These are phyloP conservation scores for Lipomyces yamadae DNA, from an alignment of 805 yeast genomes.

Conservation along the genomic window DNA sequence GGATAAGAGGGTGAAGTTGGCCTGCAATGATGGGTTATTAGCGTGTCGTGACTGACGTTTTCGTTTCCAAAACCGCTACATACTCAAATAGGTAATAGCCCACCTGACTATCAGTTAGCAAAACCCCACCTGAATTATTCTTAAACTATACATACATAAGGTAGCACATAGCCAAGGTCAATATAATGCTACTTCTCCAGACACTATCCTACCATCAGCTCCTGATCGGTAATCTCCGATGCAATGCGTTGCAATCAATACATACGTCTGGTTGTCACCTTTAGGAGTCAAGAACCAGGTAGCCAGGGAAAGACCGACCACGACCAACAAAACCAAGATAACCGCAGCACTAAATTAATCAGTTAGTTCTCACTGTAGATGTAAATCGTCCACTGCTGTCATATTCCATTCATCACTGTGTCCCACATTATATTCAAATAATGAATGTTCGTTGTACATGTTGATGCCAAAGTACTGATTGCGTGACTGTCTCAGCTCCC, in stretches of 20 bases:
- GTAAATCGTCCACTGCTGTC: background rate
- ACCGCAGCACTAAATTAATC: conserved; percentile 30
- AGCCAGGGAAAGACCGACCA: conserved; percentile 35
- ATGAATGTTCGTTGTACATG: background rate
- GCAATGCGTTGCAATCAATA: background rate
- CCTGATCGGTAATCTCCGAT: background rate
- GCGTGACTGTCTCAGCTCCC: background rate
- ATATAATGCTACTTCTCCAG: conserved; percentile 67
- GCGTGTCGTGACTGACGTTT: background rate
- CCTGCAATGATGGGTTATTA: conserved; percentile 40
- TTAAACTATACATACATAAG: conserved; percentile 52
- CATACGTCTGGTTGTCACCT: conserved; percentile 40
- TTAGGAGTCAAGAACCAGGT: conserved; percentile 40
- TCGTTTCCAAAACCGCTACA: conserved; percentile 10
- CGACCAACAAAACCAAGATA: conserved; percentile 37
- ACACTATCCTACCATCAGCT: conserved; percentile 25
- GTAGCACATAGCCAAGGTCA: conserved; percentile 71
- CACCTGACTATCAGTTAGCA: conserved; percentile 46
- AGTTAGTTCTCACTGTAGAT: background rate
- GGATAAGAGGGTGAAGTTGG: conserved; percentile 84
- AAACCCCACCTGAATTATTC: background rate
- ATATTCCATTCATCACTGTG: background rate
- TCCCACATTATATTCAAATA: background rate
- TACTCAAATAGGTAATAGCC: conserved; percentile 79
- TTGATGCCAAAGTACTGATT: background rate